These are phyloP conservation scores for Penicillium atrosanguineum DNA, from an alignment of 495 filamentous ascomycete genomes.

Conservation along the genomic window DNA sequence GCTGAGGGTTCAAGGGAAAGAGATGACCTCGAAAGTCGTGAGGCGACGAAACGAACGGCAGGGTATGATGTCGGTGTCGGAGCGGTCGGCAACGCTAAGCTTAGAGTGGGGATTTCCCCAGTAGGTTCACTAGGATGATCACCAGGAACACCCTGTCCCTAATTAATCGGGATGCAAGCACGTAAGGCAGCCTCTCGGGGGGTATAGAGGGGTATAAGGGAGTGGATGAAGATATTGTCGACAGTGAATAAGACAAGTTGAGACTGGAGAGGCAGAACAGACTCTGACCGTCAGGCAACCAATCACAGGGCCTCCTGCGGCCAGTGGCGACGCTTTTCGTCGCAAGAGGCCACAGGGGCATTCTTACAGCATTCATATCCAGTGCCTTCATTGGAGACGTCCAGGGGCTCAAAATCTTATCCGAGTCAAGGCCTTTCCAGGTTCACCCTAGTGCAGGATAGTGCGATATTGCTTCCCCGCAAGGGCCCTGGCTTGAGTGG, in stretches of 20 bases:
- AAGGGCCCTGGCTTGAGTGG: neutral
- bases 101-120: slow-evolving; percentile 19
- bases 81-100: slow-evolving; percentile 22
- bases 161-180: neutral
- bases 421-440: neutral
- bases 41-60: slow-evolving; percentile 13
- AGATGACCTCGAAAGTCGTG: neutral
- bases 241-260: slow-evolving; percentile 2
- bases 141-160: slow-evolving; percentile 11
- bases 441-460: slow-evolving; percentile 8
- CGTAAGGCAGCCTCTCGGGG: neutral
- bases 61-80: slow-evolving; percentile 25
- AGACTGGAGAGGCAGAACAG: slow-evolving; percentile 7
- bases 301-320: slow-evolving; percentile 14
- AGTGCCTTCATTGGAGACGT: neutral
- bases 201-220: neutral
- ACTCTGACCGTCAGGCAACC: slow-evolving; percentile 14
- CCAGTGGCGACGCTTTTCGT: slow-evolving; percentile 5
- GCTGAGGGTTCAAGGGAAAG: slow-evolving; percentile 4
- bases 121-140: slow-evolving; percentile 19
- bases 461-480: slow-evolving; percentile 9
- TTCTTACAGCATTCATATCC: neutral
- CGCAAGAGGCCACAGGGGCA: neutral
- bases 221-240: slow-evolving; percentile 2
- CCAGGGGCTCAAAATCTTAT: neutral